These are phyloP conservation scores for Thielaviopsis ethacetica DNA, from an alignment of 2,329 filamentous ascomycete genomes.

Conservation along the genomic window DNA sequence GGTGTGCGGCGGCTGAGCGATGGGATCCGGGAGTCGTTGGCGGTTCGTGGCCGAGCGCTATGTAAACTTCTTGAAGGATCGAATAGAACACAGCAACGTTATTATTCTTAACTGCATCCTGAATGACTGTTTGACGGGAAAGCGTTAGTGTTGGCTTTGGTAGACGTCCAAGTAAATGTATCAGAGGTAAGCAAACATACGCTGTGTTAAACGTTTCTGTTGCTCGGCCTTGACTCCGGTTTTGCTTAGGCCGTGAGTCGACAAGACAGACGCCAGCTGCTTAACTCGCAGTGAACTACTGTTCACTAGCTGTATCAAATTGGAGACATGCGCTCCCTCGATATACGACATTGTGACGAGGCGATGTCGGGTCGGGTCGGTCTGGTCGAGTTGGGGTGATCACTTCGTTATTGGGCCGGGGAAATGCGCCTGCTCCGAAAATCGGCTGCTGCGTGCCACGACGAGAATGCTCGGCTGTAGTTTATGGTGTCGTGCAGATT, in stretches of 20 bases:
- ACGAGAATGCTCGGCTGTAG: neutral
- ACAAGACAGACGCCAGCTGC: conserved; percentile 63
- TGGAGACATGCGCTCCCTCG: conserved; percentile 24
- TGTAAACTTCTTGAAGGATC: conserved; percentile 15
- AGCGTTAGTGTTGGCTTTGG: neutral
- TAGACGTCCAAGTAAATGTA: neutral
- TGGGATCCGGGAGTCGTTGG: neutral
- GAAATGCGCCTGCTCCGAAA: neutral
- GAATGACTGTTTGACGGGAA: conserved; percentile 23
- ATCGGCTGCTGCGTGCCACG: too few species aligned
- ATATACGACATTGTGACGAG: conserved; percentile 4
- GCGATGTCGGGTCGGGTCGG: neutral
- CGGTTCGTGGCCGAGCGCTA: neutral
- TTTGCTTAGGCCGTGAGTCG: conserved; percentile 55
- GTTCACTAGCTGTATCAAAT: conserved; percentile 29
- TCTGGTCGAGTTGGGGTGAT: neutral
- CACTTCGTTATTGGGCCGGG: neutral
- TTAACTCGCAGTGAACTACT: conserved; percentile 32
- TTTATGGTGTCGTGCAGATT: neutral
- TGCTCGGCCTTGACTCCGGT: conserved; percentile 75
- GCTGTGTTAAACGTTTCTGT: conserved; percentile 58
- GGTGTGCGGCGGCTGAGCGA: neutral
- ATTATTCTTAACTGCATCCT: conserved; percentile 21
- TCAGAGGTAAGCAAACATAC: conserved; percentile 36
- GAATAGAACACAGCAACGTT: conserved; percentile 27